Conservation (phyloP, 495 filamentous ascomycete genomes). For the Neurospora sublineolata region DNA sequence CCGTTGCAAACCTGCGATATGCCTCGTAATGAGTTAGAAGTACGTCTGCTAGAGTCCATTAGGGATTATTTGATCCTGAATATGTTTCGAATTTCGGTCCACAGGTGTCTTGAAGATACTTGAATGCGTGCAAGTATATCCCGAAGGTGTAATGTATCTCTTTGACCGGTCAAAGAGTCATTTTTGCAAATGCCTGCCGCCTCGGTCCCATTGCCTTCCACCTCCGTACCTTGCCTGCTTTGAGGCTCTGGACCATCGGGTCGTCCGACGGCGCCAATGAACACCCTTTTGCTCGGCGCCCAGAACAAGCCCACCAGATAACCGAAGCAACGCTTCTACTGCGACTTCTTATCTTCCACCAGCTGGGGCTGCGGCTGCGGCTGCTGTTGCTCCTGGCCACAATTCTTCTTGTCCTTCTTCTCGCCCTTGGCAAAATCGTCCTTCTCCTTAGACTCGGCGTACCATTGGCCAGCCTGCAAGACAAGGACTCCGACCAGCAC, state of each 20-base stretch:
- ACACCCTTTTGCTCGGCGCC: not conserved
- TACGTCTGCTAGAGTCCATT: no score
- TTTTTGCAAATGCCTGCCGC: not conserved
- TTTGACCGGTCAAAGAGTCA: no score
- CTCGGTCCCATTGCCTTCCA: not conserved
- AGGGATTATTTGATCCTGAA: no score
- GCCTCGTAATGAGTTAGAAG: no score
- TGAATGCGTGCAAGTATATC: no score
- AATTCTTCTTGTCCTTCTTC: conserved; percentile 43
- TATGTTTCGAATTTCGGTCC: no score
- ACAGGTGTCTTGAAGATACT: no score
- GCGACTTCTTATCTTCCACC: not conserved
- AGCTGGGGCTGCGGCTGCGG: not conserved
- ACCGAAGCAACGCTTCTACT: not conserved
- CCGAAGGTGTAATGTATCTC: no score
- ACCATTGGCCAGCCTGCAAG: conserved; percentile 97
- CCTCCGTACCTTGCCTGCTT: not conserved
- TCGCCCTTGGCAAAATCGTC: conserved; percentile 50
- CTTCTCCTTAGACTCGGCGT: conserved; percentile 84
- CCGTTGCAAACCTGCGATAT: no score
- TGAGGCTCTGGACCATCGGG: not conserved
- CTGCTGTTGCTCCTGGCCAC: conserved; percentile 32
- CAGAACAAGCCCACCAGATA: not conserved
- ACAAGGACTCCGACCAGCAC: conserved; percentile 84
- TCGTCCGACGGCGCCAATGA: not conserved